Percentiles rank a stretch among this genome's conserved stretches.
These are phyloP conservation scores for Pezizomycotina sp. DNA, from an alignment of 2,329 filamentous ascomycete genomes.

Conservation along the genomic window DNA sequence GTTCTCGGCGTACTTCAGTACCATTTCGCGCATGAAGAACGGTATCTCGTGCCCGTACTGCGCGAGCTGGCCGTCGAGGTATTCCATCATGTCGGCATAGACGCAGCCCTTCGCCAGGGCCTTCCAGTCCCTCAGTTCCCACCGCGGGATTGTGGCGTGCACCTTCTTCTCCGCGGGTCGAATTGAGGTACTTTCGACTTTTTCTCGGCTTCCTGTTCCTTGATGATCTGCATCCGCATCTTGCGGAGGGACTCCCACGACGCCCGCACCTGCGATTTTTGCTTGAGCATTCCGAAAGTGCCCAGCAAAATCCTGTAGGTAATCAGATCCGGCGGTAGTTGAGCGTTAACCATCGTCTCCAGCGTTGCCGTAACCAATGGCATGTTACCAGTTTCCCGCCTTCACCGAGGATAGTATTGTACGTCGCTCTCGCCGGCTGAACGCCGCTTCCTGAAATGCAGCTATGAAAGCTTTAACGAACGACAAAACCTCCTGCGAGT, in stretches of 20 bases:
- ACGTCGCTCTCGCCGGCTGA: constrained; percentile 25
- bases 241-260: constrained; percentile 2
- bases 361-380: constrained; percentile 26
- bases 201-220: constrained; percentile 1
- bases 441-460: constrained; percentile 25
- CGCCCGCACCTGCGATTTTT: constrained; percentile 1
- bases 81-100: constrained; percentile 10
- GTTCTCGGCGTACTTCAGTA: no score
- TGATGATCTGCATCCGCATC: not conserved
- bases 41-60: constrained; percentile 9
- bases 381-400: constrained; percentile 26
- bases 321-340: constrained; percentile 25
- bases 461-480: constrained; percentile 25
- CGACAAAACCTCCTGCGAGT: constrained; percentile 20
- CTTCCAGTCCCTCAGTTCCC: constrained; percentile 16
- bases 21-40: no score
- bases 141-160: no score
- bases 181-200: not conserved
- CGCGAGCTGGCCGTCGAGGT: constrained; percentile 9
- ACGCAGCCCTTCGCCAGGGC: constrained; percentile 10
- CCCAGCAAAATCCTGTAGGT: constrained; percentile 23
- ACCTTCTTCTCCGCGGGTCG: not conserved
- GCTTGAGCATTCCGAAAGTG: constrained; percentile 5
- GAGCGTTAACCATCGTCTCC: constrained; percentile 24
- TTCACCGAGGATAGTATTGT: constrained; percentile 30